Conservation (phyloP, 805 yeast genomes). For the Sugiyamaella americana region DNA sequence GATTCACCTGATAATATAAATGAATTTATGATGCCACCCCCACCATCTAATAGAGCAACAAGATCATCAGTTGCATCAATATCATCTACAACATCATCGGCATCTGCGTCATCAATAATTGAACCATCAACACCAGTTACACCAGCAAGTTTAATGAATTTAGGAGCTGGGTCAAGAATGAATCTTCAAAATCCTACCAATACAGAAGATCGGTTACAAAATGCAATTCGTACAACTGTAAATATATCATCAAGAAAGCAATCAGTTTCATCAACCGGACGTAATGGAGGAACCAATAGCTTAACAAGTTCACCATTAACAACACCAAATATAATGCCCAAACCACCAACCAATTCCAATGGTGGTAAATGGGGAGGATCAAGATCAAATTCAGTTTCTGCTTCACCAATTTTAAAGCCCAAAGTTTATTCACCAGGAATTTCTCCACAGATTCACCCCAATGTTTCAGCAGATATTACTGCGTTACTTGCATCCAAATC, state of each 20-base stretch:
- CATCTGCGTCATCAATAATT: slow-evolving; percentile 2
- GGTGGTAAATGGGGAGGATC: slow-evolving; percentile 8
- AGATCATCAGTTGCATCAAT: neutral
- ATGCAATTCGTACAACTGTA: slow-evolving; percentile 20
- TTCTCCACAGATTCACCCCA: slow-evolving; percentile 21
- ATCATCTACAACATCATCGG: neutral
- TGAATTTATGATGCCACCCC: slow-evolving; percentile 19
- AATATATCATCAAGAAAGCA: slow-evolving; percentile 10
- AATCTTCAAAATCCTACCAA: neutral
- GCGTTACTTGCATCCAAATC: slow-evolving; percentile 35
- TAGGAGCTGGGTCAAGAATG: slow-evolving; percentile 9
- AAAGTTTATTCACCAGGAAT: slow-evolving; percentile 22
- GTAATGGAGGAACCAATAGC: slow-evolving; percentile 8
- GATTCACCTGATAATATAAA: slow-evolving; percentile 16
- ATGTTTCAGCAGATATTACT: slow-evolving; percentile 13
- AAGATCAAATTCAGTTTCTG: slow-evolving; percentile 11
- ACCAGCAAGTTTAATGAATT: slow-evolving; percentile 31
- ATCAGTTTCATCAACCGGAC: neutral
- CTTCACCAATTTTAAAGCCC: slow-evolving; percentile 26
- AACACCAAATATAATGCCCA: slow-evolving; percentile 16
- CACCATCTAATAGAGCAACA: slow-evolving; percentile 2
- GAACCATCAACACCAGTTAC: slow-evolving; percentile 26
- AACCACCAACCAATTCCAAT: slow-evolving; percentile 6
- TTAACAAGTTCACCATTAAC: slow-evolving; percentile 11
- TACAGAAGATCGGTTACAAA: slow-evolving; percentile 19